A percentile compares a stretch with the other conserved stretches of the same genome.
Evolutionary conservation across 805 yeast species (phyloP).

Genomic region (Wickerhamomyces mucosus): DNA sequence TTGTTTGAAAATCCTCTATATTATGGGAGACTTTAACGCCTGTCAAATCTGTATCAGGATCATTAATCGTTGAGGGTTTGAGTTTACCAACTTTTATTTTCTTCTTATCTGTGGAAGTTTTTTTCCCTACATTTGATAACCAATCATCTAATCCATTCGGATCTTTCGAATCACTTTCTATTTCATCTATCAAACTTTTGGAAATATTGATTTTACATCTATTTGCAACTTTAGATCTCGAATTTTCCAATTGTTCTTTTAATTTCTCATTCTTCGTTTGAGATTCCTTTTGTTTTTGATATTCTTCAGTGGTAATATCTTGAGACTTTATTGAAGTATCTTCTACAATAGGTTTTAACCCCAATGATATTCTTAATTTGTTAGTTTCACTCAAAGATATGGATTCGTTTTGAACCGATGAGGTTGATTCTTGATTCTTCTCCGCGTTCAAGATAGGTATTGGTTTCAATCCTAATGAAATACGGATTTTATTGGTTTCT

Average conservation of each 20-base stretch:
- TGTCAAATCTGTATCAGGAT: constrained; percentile 1
- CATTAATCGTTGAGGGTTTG: background rate
- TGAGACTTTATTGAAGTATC: background rate
- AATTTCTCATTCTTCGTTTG: constrained; percentile 7
- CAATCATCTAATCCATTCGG: constrained; percentile 12
- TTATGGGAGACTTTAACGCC: constrained; percentile 16
- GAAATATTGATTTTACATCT: constrained; percentile 7
- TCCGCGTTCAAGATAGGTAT: constrained; percentile 22
- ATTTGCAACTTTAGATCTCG: constrained; percentile 8
- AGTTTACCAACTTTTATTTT: background rate
- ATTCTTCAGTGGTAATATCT: constrained; percentile 9
- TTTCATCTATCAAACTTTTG: constrained; percentile 10
- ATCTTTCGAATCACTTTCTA: constrained; percentile 3
- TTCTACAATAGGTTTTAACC: constrained; percentile 14
- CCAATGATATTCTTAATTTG: constrained; percentile 15
- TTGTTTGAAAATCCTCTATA: constrained; percentile 6
- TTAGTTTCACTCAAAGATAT: constrained; percentile 14
- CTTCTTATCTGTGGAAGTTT: background rate
- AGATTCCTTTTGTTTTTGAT: constrained; percentile 2
- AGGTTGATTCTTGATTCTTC: background rate
- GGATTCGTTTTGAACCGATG: background rate
- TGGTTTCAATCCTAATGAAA: constrained; percentile 44
- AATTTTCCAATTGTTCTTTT: constrained; percentile 8
- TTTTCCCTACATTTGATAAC: constrained; percentile 11
- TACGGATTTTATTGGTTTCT: constrained; percentile 47